phyloP scores from a whole-genome alignment of 495 filamentous ascomycete genomes.

The Arthonia radiata region DNA sequence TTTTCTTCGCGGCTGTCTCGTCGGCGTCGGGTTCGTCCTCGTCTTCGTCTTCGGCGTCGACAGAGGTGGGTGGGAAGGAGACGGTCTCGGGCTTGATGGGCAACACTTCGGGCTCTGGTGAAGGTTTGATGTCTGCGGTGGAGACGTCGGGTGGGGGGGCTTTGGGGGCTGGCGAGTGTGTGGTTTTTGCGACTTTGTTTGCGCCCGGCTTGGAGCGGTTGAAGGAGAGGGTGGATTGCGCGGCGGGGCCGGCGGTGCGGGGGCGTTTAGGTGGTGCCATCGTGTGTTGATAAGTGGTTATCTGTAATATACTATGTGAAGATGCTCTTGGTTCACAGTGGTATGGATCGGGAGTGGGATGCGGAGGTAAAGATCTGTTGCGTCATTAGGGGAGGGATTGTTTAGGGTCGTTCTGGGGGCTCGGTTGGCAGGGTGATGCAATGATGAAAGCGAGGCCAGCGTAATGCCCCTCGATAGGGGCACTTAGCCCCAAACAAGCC shows the following conservation, averaged over 20 bases:
- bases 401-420: too few relatives aligned
- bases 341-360: too few relatives aligned
- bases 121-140: slow-evolving; percentile 10
- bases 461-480: too few relatives aligned
- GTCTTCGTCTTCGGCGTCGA: slow-evolving; percentile 8
- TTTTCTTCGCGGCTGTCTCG: slow-evolving; percentile 30
- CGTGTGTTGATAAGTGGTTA: too few relatives aligned
- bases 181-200: slow-evolving; percentile 51
- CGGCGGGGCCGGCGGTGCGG: slow-evolving; percentile 19
- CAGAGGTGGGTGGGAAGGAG: slow-evolving; percentile 17
- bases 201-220: slow-evolving; percentile 29
- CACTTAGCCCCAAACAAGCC: too few relatives aligned
- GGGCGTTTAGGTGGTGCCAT: slow-evolving; percentile 49
- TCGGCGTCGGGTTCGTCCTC: slow-evolving; percentile 19
- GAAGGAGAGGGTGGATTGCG: slow-evolving; percentile 58
- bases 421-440: too few relatives aligned
- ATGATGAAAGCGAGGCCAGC: too few relatives aligned
- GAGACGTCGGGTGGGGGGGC: slow-evolving; percentile 1
- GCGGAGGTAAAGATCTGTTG: too few relatives aligned
- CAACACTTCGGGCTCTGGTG: slow-evolving; percentile 12
- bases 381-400: too few relatives aligned
- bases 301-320: too few relatives aligned
- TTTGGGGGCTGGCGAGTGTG: slow-evolving; percentile 18
- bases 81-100: slow-evolving; percentile 10
- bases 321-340: too few relatives aligned